Base-by-base conservation (phyloP, 345 rosid species). In the Citrus sinensis region DNA sequence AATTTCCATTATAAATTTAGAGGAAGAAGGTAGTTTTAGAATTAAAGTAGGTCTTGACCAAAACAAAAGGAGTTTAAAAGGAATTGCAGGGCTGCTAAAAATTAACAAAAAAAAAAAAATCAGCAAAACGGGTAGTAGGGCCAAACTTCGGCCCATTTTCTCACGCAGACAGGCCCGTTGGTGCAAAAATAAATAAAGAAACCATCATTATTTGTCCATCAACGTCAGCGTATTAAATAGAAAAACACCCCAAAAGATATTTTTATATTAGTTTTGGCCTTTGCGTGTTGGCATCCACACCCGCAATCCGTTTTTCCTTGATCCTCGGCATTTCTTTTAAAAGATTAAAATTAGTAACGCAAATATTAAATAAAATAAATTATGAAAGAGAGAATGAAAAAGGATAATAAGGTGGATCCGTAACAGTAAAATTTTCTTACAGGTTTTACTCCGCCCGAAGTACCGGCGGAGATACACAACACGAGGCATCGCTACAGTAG, bases 401-500 rank as follows among this genome's bases (percentile, higher is more conserved):
- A 11, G 55, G 30, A 58, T 30, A 9, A 11, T 6, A 8, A 39
- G 7, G 59, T 74, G 61, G 29, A 61, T 74, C 25, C 1, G 59
- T 7, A 63, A 61, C 68, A 5, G 20, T 40, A 20, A 19, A n/a
- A 17, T 74, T 74, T 22, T 6, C 24, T 58, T 24, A 5, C 66
- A 13, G 14, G 22, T 35, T 20, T 24, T 51, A 46, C 76, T 16
- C 73, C 37, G 55, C 68, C 35, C 19, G 64, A 79, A 29, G 58
- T 24, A 71, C 72, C 22, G 77, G 81, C 76, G 81, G 81, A 71
- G 76, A 54, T 54, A 17, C 58, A 19, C 40, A 2, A 66, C 66
- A 64, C 42, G 20, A 42, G 34, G 29, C 61, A 20, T 49, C 25
- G 14, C 25, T 30, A 37, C 29, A 69, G 35, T 2, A 55, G 51